Percentiles rank a stretch among this genome's conserved stretches.
phyloP scores from a whole-genome alignment of 1,139 yeast genomes.

The Scheffersomyces quercinus region DNA sequence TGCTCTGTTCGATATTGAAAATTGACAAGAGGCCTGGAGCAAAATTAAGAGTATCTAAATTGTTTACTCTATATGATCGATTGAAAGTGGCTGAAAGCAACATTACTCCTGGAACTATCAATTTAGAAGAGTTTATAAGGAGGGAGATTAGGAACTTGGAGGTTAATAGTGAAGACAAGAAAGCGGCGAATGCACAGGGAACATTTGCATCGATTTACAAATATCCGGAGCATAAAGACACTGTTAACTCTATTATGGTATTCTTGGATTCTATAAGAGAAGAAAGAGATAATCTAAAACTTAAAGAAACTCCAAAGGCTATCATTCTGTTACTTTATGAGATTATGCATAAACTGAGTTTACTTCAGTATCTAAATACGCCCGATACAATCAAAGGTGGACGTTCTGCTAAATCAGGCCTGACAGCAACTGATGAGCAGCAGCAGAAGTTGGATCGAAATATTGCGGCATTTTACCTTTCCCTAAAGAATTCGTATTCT shows the following conservation, averaged over 20 bases:
- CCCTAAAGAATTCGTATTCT: slow-evolving; percentile 23
- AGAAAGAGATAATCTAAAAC: slow-evolving; percentile 13
- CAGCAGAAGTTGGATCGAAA: slow-evolving; percentile 15
- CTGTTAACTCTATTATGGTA: slow-evolving; percentile 2
- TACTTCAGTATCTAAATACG: slow-evolving; percentile 24
- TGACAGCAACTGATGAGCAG: slow-evolving; percentile 2
- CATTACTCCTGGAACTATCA: background rate
- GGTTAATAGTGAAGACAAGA: background rate
- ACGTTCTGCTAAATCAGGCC: slow-evolving; percentile 1
- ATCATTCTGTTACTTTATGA: slow-evolving; percentile 21
- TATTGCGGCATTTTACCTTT: slow-evolving; percentile 26
- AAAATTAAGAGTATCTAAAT: slow-evolving; percentile 23
- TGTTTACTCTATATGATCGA: slow-evolving; percentile 21
- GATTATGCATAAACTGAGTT: slow-evolving; percentile 20
- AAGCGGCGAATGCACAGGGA: background rate
- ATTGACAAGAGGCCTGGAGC: slow-evolving; percentile 30
- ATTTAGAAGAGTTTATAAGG: slow-evolving; percentile 9
- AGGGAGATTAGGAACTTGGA: background rate
- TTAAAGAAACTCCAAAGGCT: slow-evolving; percentile 15
- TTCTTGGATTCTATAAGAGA: slow-evolving; percentile 13
- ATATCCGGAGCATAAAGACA: slow-evolving; percentile 6
- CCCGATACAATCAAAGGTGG: slow-evolving; percentile 6
- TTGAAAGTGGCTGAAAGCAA: slow-evolving; percentile 4
- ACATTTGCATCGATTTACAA: slow-evolving; percentile 9
- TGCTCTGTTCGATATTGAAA: slow-evolving; percentile 27